Percentiles rank a stretch among this genome's conserved stretches.
These are phyloP conservation scores for Neonectria neomacrospora DNA, from an alignment of 2,329 filamentous ascomycete species.

Conservation along the genomic window DNA sequence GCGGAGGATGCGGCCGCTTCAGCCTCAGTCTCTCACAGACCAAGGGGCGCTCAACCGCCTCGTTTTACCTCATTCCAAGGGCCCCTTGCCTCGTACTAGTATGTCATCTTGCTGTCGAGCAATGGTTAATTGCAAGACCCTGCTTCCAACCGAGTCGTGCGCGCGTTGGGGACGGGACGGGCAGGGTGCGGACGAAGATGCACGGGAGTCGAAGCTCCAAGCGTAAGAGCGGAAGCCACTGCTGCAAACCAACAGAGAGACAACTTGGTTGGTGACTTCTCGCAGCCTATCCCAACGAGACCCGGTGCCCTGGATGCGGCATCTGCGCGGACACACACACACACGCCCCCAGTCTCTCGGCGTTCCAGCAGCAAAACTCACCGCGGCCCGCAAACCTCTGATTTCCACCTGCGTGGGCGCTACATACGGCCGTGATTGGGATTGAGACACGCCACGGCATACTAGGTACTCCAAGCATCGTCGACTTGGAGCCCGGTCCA, in stretches of 20 bases:
- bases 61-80: background rate
- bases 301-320: conserved; percentile 38
- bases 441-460: conserved; percentile 12
- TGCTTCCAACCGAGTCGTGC: background rate
- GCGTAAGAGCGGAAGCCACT: background rate
- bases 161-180: background rate
- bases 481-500: too few species aligned
- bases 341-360: conserved; percentile 20
- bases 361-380: conserved; percentile 17
- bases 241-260: background rate
- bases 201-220: background rate
- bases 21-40: background rate
- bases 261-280: background rate
- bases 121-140: background rate
- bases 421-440: conserved; percentile 9
- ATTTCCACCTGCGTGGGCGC: conserved; percentile 10
- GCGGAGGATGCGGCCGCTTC: background rate
- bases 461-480: too few species aligned
- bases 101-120: conserved; percentile 1
- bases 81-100: background rate
- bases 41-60: background rate
- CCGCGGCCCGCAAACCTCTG: conserved; percentile 2
- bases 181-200: background rate
- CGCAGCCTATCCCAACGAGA: conserved; percentile 26
- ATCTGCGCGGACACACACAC: conserved; percentile 30